Base-by-base conservation (phyloP, 2,329 filamentous ascomycete genomes). In the Xylaria sp. region DNA sequence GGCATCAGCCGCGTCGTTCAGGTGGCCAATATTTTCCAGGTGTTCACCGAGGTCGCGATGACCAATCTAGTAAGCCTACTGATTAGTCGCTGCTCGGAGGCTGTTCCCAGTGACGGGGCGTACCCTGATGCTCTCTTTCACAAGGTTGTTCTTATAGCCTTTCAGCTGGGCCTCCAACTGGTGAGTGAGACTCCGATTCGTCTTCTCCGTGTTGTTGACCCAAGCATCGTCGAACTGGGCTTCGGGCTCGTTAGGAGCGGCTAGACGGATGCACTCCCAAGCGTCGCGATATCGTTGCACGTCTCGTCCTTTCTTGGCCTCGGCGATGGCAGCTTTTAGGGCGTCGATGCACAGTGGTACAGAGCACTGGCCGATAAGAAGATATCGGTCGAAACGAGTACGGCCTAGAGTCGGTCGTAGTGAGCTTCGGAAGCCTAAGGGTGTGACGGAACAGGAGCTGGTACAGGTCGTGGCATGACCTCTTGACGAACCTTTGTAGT, bases 111-210 rank as follows among this genome's bases (percentile, higher is more conserved):
- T 31, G 13, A 25, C 18, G 18, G 23, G 49, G 49, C 77, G 3
- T 85, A 97, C 94, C 74, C 94, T 84, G 76, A 98, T 97, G 82
- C 94, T 98, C 82, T 99, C 96, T 79, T 98, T 97, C 75, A 99
- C 94, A 52, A 98, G 83, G 76, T 98, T 99, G 78, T 98, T 97
- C 82, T 96, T 97, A 81, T 98, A 98, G 1, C 91, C 91, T 80
- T 94, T 94, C 23, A 99, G 85, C 80, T 98, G 94, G 18, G 87
- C 84, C 78, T 98, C 94, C 64, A 98, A 84, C n/a, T 92, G 88
- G 64, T 89, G 85, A 0, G 91, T 91, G 79, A 97, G 92, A 1
- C 83, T 82, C 73, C 88, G 88, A 75, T 94, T 93, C 61, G 86
- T 83, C 71, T 88, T 88, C 25, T 90, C 88, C 46, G 87, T 91